These are phyloP conservation scores for Tuber brumale DNA, from an alignment of 495 filamentous ascomycete species.

Conservation along the genomic window DNA sequence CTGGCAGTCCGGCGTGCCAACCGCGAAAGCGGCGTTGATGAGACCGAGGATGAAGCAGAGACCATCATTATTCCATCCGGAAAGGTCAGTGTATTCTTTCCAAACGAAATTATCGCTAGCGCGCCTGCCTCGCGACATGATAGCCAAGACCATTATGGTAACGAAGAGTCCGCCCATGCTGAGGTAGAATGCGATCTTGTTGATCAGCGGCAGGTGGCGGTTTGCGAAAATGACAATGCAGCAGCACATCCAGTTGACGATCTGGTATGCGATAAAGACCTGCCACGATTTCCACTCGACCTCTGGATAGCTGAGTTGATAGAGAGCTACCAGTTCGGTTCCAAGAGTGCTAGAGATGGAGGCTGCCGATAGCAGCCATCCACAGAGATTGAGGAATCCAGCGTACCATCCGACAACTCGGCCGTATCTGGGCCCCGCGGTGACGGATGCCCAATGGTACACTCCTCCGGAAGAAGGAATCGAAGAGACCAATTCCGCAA, in stretches of 20 bases:
- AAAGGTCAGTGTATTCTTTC: constrained; percentile 59
- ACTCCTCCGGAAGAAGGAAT: constrained; percentile 77
- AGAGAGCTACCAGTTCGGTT: constrained; percentile 65
- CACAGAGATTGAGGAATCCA: constrained; percentile 73
- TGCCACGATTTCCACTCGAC: constrained; percentile 63
- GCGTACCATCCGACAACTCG: constrained; percentile 68
- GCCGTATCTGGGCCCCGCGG: constrained; percentile 62
- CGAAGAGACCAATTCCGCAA: constrained; percentile 67
- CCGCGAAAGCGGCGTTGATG: constrained; percentile 77
- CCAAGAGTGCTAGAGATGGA: constrained; percentile 62
- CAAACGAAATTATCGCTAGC: constrained; percentile 57
- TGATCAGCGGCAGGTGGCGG: constrained; percentile 57
- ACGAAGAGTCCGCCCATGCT: constrained; percentile 62
- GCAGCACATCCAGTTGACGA: constrained; percentile 62
- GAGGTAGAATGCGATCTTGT: constrained; percentile 61
- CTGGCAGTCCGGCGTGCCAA: constrained; percentile 71
- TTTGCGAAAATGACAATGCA: constrained; percentile 64
- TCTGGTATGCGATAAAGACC: constrained; percentile 63
- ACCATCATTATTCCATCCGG: constrained; percentile 61
- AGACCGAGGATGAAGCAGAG: constrained; percentile 76
- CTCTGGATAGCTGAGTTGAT: constrained; percentile 60
- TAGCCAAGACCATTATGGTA: constrained; percentile 65
- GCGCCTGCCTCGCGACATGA: constrained; percentile 60
- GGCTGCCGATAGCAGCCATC: constrained; percentile 61
- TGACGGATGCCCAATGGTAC: constrained; percentile 78